Evolutionary conservation across 805 yeast genomes (phyloP), one percentile per base, ranked within the genome.

Genomic region (Wickerhamiella dianesei): DNA sequence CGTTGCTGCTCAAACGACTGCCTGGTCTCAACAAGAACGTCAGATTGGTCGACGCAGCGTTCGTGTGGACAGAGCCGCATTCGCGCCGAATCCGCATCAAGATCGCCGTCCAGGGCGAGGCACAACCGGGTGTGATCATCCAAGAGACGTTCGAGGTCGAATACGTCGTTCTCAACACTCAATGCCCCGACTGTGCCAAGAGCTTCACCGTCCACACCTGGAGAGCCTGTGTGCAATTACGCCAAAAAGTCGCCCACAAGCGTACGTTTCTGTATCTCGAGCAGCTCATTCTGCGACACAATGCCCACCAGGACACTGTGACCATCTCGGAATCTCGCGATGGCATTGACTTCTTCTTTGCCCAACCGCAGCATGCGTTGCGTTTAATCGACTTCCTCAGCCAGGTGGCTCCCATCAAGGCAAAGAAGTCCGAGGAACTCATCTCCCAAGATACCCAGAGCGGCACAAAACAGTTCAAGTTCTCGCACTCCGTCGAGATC

Each of bases 41-140:
- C 41, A 70, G 96, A 56, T 70, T 88, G 47, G 81, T 87, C 37
- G 96, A 88, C 68, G 97, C 96, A 2, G 75, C 86, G 2, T 88
- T 88, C 59, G 79, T 87, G 50, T 88, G 97, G 97, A 88, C 97
- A 1, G 97, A 88, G 68, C 97, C 97, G 1, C 97, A 88, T 65
- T 86, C 96, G 32, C 78, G 96, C 65, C 80, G 97, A 73, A 77
- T 88, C 54, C 77, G 86, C 61, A 76, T 88, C 51, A 86, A 85
- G 59, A 66, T 88, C 44, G 82, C 96, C 0, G 94, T 88, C 19
- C 96, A 88, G 65, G 97, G 96, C 54, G 96, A 88, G 66, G 96
- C 95, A 25, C 76, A 84, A 77, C 70, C 81, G 19, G 56, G 53
- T 5, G 87, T 95, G 20, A 86, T 88, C 54, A 79, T 88, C 37